Conservation (phyloP, 2,329 filamentous ascomycete species). For the Zelopaecilomyces penicillatus region DNA sequence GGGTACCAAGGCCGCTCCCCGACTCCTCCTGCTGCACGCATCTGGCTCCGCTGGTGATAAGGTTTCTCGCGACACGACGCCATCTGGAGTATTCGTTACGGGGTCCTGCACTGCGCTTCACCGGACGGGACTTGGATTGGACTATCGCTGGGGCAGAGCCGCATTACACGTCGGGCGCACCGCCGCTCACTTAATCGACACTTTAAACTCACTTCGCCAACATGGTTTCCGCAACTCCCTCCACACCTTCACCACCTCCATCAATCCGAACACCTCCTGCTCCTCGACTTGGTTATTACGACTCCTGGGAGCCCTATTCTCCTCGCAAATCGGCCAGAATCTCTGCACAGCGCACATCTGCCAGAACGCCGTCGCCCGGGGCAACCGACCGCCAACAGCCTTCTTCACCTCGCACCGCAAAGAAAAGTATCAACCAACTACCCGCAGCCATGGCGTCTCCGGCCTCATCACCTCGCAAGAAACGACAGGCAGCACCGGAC, state of each 20-base stretch:
- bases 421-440: constrained; percentile 21
- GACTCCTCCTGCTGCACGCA: constrained; percentile 8
- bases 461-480: constrained; percentile 42
- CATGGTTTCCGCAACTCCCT: constrained; percentile 25
- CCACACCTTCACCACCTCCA: constrained; percentile 53
- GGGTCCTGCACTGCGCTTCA: too few relatives aligned
- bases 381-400: constrained; percentile 24
- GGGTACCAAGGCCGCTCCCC: not conserved
- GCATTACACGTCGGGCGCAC: too few relatives aligned
- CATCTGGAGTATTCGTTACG: not conserved
- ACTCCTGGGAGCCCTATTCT: constrained; percentile 65
- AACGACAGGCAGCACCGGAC: constrained; percentile 38
- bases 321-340: constrained; percentile 62
- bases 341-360: constrained; percentile 42
- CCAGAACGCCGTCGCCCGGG: constrained; percentile 49
- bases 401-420: constrained; percentile 25
- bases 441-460: constrained; percentile 31
- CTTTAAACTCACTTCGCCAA: constrained; percentile 9
- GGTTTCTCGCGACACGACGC: constrained; percentile 11
- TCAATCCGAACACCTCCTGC: constrained; percentile 58
- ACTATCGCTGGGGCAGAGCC: too few relatives aligned
- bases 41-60: constrained; percentile 14
- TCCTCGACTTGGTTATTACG: constrained; percentile 57
- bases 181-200: not conserved
- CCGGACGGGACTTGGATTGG: too few relatives aligned